These are phyloP conservation scores for Penstemon newberryi DNA, from an alignment of 257 asterid species.

Conservation along the genomic window DNA sequence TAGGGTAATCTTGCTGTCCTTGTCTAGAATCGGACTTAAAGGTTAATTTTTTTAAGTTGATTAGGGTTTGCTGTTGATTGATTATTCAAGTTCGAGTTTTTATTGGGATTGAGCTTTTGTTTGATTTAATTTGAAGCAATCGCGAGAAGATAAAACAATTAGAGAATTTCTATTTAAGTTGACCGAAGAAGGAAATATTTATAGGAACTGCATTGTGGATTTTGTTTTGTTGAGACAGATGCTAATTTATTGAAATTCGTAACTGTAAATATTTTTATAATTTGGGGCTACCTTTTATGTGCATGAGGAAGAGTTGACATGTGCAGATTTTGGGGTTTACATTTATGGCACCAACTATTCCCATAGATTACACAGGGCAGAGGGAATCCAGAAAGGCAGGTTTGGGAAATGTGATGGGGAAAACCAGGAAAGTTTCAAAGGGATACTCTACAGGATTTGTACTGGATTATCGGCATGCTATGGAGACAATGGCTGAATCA, in stretches of 20 bases:
- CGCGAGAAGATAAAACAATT: background rate
- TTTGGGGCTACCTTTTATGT: constrained; percentile 10
- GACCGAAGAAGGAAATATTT: background rate
- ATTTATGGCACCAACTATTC: constrained; percentile 67
- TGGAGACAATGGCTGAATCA: constrained; percentile 70
- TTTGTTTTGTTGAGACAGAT: constrained; percentile 5
- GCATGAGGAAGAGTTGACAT: constrained; percentile 38
- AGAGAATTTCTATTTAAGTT: background rate
- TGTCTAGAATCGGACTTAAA: constrained; percentile 2
- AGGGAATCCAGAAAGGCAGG: constrained; percentile 41
- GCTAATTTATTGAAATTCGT: background rate
- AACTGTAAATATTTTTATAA: background rate
- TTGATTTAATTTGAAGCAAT: background rate
- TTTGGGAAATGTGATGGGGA: constrained; percentile 55
- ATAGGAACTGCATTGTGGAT: background rate
- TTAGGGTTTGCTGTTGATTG: background rate
- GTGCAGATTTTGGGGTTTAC: constrained; percentile 41
- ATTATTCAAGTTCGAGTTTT: background rate
- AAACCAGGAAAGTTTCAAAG: constrained; percentile 61
- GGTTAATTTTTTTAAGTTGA: background rate
- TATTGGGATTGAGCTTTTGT: constrained; percentile 8
- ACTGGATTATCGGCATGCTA: constrained; percentile 61
- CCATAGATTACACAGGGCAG: constrained; percentile 53
- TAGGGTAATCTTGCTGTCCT: no score
- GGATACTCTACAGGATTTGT: constrained; percentile 53